Evolutionary conservation across 768 basidiomycete species (phyloP), one percentile per base, ranked within the genome.

Genomic region (Suillus weaverae): DNA sequence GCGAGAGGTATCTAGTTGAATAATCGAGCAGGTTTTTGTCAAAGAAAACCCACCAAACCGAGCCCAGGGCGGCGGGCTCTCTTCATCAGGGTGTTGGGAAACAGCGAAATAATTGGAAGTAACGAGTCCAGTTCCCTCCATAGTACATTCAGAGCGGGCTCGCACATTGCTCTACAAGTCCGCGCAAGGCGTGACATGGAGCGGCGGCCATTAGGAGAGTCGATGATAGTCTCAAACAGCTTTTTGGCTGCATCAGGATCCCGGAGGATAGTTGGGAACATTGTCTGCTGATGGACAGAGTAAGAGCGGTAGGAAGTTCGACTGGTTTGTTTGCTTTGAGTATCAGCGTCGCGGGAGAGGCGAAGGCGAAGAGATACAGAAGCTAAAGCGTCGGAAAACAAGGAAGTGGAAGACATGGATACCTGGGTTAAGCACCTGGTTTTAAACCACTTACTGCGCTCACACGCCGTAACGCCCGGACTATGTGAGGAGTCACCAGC

Each of bases 81-180:
- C 77, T 86, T 90, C 76, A 92, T 78, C 68, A 92, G 70, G 67
- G 83, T 80, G 64, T 79, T 80, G 16, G 91, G 91, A 73, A 93
- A 92, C 62, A 92, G 73, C 41, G 87, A 87, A 64, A 92, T 79
- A 64, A 93, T 79, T 11, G 91, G 91, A 54, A 86, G 77, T 65
- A 92, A 79, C 14, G 89, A 90, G 73, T 92, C 90, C 63, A 93
- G 78, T 70, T 93, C 91, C 72, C 83, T 85, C 91, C 91, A 93
- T 36, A 93, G 80, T 57, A 88, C 78, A 72, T 87, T 80, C 69
- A 92, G 72, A n/a, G 87, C 85, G 16, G 89, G 89, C 68, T 89
- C 90, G 68, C 82, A 86, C 73, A 91, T 79, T n/a, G 87, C 85
- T 67, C 83, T 86, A 77, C 91, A 92, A 54, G 91, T 91, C 61